Evolutionary conservation across 495 filamentous ascomycete genomes (phyloP), one percentile per base, ranked within the genome.

Genomic region (Echria macrotheca): DNA sequence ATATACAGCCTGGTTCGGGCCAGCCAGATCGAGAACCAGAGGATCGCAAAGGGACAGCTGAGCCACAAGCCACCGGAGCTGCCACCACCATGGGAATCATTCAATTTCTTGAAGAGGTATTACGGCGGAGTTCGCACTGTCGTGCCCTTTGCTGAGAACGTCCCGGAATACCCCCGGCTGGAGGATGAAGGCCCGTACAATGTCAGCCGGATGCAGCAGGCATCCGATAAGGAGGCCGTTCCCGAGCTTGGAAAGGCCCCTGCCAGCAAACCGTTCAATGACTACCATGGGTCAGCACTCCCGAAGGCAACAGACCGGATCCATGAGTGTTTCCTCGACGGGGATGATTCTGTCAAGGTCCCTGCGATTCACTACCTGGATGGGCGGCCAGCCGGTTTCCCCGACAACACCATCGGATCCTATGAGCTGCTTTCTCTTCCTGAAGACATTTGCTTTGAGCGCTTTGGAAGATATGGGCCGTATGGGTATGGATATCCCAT

Each of bases 391-490:
- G 71, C 78, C 36, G 90, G 89, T 0, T 90, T 94, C 64, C 94
- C 93, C 1, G 81, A 89, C 29, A 75, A 86, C 42, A 76, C 86
- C 2, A 79, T 94, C 58, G 93, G 93, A 3, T 89, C 85, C 0
- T 85, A 96, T 61, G 77, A 84, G 4, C 69, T 94, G 35, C 64
- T 97, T 4, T 89, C 83, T 0, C 73, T 96, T 22, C 82, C 82
- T 23, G 81, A 95, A 49, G 86, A 95, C 61, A 77, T 96, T 43
- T 98, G 93, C 70, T 97, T 95, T 67, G 93, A 98, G 44, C 79
- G 93, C 2, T 94, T 85, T 66, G 93, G 94, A 8, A 77, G 87
- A 48, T 76, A 91, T 21, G 94, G 89, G 0, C 84, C 91, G 0
- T 98, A 98, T 56, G 93, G 93, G 0, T 80, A 85, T 44, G 93